phyloP scores from a whole-genome alignment of 495 filamentous ascomycete species.

The Pyronema omphalodes region DNA sequence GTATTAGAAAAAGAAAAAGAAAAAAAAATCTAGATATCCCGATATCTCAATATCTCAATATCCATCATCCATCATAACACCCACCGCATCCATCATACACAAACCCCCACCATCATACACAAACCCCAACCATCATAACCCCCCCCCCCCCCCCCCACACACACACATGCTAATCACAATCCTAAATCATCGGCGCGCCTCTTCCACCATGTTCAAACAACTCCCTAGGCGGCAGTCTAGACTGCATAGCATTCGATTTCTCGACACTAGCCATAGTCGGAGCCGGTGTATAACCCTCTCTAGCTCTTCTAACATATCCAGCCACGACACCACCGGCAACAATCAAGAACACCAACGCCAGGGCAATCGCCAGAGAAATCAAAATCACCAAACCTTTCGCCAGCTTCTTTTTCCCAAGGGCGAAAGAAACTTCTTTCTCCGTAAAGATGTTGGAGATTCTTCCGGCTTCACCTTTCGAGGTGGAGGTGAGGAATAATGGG shows the following conservation, averaged over 20 bases:
- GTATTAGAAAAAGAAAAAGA: no score
- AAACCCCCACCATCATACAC: no score
- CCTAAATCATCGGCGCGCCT: background rate
- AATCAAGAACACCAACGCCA: slow-evolving; percentile 72
- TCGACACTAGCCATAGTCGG: slow-evolving; percentile 45
- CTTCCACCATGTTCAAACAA: slow-evolving; percentile 33
- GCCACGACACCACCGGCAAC: slow-evolving; percentile 68
- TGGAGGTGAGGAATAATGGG: slow-evolving; percentile 65
- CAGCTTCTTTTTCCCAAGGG: slow-evolving; percentile 33
- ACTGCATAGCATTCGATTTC: slow-evolving; percentile 51
- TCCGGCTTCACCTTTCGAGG: slow-evolving; percentile 40
- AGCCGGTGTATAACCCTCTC: slow-evolving; percentile 72
- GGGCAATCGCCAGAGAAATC: slow-evolving; percentile 76
- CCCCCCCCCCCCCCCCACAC: no score
- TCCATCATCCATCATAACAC: no score
- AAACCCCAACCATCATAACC: background rate
- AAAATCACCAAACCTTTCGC: slow-evolving; percentile 77
- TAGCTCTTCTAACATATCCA: slow-evolving; percentile 64
- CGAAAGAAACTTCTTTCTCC: slow-evolving; percentile 50
- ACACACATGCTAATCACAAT: no score
- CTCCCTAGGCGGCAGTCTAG: slow-evolving; percentile 59
- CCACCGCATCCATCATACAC: no score
- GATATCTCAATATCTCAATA: no score
- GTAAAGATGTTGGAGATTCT: slow-evolving; percentile 65
- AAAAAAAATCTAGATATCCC: no score